A percentile compares a stretch with the other conserved stretches of the same genome.
phyloP scores from a whole-genome alignment of 768 basidiomycete species.

The Suillus discolor region DNA sequence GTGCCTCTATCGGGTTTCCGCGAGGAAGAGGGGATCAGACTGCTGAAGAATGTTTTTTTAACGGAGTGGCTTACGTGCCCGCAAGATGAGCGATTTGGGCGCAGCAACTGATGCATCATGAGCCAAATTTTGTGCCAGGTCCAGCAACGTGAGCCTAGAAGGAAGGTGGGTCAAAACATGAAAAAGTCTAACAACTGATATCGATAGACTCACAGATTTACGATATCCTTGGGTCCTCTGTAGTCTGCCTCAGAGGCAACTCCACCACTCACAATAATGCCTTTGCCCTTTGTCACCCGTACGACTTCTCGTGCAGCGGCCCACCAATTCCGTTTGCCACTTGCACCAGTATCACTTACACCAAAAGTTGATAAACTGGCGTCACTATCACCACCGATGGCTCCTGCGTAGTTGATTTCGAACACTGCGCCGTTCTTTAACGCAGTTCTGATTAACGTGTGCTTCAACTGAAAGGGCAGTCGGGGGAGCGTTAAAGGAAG shows the following conservation, averaged over 20 bases:
- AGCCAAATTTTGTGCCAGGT: slow-evolving; percentile 67
- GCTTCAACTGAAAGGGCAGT: slow-evolving; percentile 79
- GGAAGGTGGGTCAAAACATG: slow-evolving; percentile 1
- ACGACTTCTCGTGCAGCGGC: slow-evolving; percentile 73
- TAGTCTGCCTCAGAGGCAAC: slow-evolving; percentile 61
- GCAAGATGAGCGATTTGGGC: slow-evolving; percentile 67
- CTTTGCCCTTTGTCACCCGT: slow-evolving; percentile 81
- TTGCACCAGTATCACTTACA: slow-evolving; percentile 52
- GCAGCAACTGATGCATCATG: slow-evolving; percentile 61
- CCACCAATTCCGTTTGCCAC: slow-evolving; percentile 84
- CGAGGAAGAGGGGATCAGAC: not conserved
- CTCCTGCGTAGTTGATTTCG: slow-evolving; percentile 78
- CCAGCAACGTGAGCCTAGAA: slow-evolving; percentile 64
- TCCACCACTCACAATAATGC: slow-evolving; percentile 71
- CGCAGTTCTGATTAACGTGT: slow-evolving; percentile 80
- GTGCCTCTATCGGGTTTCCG: slow-evolving; percentile 58
- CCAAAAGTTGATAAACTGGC: slow-evolving; percentile 44
- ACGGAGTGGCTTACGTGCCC: slow-evolving; percentile 62
- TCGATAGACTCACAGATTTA: slow-evolving; percentile 63
- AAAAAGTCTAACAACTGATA: not conserved
- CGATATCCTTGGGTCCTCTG: slow-evolving; percentile 71
- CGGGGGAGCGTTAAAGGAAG: slow-evolving; percentile 78
- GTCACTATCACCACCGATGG: slow-evolving; percentile 65
- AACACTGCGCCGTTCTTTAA: slow-evolving; percentile 83
- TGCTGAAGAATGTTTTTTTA: not conserved